phyloP scores from a whole-genome alignment of 208 protist species.

The Acanthamoeba rhysodes region DNA sequence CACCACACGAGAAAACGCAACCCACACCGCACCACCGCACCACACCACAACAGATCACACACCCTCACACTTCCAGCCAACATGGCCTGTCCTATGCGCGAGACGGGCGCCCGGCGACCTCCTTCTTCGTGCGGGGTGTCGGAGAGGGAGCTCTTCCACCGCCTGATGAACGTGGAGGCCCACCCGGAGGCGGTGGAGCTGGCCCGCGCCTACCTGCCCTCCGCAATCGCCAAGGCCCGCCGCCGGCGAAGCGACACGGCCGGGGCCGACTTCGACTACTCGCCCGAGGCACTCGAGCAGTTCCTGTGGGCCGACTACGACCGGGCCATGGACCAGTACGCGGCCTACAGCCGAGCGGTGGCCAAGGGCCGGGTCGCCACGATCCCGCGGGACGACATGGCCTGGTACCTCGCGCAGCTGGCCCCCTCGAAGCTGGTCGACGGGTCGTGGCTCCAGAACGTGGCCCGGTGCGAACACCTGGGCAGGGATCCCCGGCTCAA shows the following conservation, averaged over 20 bases:
- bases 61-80: not conserved
- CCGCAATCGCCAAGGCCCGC: not conserved
- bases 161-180: not conserved
- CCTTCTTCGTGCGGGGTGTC: not conserved
- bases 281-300: not conserved
- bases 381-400: slow-evolving; percentile 65
- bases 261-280: slow-evolving; percentile 2
- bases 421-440: slow-evolving; percentile 56
- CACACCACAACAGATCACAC: not conserved
- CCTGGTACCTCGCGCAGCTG: slow-evolving; percentile 28
- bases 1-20: not conserved
- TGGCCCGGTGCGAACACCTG: not conserved
- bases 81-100: not conserved
- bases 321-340: slow-evolving; percentile 1
- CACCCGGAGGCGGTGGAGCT: not conserved
- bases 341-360: not conserved
- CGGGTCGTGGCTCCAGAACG: slow-evolving; percentile 68
- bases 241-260: not conserved
- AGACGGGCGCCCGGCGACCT: not conserved
- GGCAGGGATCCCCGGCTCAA: not conserved
- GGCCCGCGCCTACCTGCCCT: not conserved
- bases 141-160: slow-evolving; percentile 17
- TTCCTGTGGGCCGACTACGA: slow-evolving; percentile 31
- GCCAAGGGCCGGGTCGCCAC: not conserved
- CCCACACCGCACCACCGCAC: not conserved